Base-by-base conservation (phyloP, 805 yeast genomes). In the Ogataea pignaliae region DNA sequence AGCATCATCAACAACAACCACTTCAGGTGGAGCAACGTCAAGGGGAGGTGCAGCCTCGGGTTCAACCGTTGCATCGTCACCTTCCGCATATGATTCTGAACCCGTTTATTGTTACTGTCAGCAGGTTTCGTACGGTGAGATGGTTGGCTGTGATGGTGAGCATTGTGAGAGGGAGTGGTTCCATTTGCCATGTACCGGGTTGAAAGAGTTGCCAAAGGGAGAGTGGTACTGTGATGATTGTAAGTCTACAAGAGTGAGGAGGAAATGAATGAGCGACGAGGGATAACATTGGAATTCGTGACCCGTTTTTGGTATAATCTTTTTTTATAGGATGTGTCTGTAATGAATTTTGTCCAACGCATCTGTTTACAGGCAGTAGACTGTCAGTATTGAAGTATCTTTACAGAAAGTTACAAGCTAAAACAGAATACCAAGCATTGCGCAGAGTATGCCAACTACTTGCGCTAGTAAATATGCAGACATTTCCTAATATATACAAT, bases 121-220 rank as follows among this genome's bases (percentile, higher is more conserved):
- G 62, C 97, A 90, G 62, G 96, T 90, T 0, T 91, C 97, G 4
- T 93, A 86, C 61, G 99, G 99, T 15, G 98, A 93, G 59, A 93
- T 93, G 99, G 97, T 93, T 47, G 99, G 96, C 2, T 93, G 99
- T 68, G 99, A 93, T 59, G 97, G 97, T 11, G 90, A 87, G 31
- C 80, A 83, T 46, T 91, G 98, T 69, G 82, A 82, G 61, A 73
- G 88, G 43, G 98, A 90, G 64, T 90, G 98, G 98, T 90, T 90
- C 68, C 98, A 90, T 69, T 70, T 91, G 53, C 95, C 95, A 14
- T 90, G 98, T 65, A 85, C 88, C 36, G 96, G 96, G 0, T 74
- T 89, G 55, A 79, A 83, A 40, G 82, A 88, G 40, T 78, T 91
- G 5, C 98, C 97, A 2, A 85, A 83, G 68, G 89, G 89, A 11